These are phyloP conservation scores for Drechmeria coniospora DNA, from an alignment of 2,329 filamentous ascomycete species.

Conservation along the genomic window DNA sequence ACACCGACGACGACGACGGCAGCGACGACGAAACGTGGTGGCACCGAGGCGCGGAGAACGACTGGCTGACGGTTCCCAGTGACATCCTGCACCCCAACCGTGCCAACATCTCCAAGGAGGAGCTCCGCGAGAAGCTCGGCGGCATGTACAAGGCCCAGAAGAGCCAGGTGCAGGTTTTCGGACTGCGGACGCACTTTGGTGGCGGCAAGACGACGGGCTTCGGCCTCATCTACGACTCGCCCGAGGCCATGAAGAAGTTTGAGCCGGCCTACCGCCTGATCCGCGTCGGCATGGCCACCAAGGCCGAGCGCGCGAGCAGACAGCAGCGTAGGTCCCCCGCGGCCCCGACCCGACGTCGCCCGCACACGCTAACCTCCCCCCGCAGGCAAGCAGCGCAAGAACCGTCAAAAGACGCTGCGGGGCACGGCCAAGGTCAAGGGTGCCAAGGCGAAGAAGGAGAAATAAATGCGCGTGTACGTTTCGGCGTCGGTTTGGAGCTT, in stretches of 20 bases:
- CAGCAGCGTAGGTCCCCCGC: slow-evolving; percentile 78
- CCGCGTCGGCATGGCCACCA: slow-evolving; percentile 78
- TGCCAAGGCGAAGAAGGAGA: slow-evolving; percentile 85
- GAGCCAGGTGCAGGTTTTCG: slow-evolving; percentile 95
- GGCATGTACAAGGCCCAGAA: slow-evolving; percentile 96
- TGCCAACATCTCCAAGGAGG: slow-evolving; percentile 97
- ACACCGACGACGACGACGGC: slow-evolving; percentile 1
- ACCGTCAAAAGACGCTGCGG: slow-evolving; percentile 96
- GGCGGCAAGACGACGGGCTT: slow-evolving; percentile 99
- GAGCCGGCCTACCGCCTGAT: slow-evolving; percentile 97
- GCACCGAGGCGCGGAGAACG: no score
- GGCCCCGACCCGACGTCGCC: background rate
- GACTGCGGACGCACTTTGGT: slow-evolving; percentile 97
- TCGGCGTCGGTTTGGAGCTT: slow-evolving; percentile 15
- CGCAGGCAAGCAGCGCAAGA: slow-evolving; percentile 99
- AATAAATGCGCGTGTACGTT: slow-evolving; percentile 41
- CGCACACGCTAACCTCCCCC: slow-evolving; percentile 8
- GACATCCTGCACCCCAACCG: slow-evolving; percentile 99
- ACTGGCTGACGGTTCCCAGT: slow-evolving; percentile 33
- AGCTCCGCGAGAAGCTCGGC: slow-evolving; percentile 89
- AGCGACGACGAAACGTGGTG: background rate
- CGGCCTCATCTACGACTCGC: slow-evolving; percentile 94
- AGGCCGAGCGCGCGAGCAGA: slow-evolving; percentile 94
- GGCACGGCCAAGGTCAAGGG: slow-evolving; percentile 98
- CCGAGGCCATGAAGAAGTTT: slow-evolving; percentile 99